phyloP scores from a whole-genome alignment of 371 early-diverging fungal genomes.

The Rhizopus sp. region DNA sequence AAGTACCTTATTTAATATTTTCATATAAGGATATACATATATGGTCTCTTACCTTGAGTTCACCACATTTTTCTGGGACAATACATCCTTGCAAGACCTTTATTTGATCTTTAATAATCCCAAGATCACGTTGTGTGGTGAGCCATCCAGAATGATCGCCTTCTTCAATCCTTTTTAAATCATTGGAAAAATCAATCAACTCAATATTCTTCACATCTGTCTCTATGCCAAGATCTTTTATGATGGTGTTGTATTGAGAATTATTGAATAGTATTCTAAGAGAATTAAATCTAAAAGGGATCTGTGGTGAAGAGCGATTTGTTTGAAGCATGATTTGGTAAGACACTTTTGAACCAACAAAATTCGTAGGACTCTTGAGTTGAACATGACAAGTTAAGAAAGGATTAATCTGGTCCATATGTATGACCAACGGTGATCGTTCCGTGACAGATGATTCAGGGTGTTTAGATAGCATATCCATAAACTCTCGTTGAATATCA shows the following conservation, averaged over 20 bases:
- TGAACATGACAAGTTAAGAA: constrained; percentile 59
- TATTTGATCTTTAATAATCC: constrained; percentile 52
- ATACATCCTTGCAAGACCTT: constrained; percentile 68
- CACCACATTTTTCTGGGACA: constrained; percentile 58
- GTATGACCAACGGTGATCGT: constrained; percentile 45
- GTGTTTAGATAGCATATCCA: constrained; percentile 27
- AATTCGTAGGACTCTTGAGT: constrained; percentile 38
- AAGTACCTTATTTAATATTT: not conserved
- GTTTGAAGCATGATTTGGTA: constrained; percentile 40
- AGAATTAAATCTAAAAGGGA: constrained; percentile 40
- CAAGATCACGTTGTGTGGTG: constrained; percentile 41
- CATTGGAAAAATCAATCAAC: constrained; percentile 29
- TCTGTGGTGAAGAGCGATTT: constrained; percentile 39
- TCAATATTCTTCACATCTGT: constrained; percentile 12
- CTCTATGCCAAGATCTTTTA: constrained; percentile 25
- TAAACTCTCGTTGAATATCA: constrained; percentile 52
- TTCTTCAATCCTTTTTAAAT: constrained; percentile 15
- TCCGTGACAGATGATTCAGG: constrained; percentile 8
- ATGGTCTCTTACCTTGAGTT: constrained; percentile 53
- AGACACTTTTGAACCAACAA: constrained; percentile 34
- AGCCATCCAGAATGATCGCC: constrained; percentile 33
- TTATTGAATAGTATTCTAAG: constrained; percentile 63
- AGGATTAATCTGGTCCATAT: constrained; percentile 74
- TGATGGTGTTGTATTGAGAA: constrained; percentile 38
- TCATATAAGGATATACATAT: not conserved